Evolutionary conservation across 192 early-diverging fungal genomes (phyloP), one percentile per base, ranked within the genome.

Genomic region (Pilaira anomala): DNA sequence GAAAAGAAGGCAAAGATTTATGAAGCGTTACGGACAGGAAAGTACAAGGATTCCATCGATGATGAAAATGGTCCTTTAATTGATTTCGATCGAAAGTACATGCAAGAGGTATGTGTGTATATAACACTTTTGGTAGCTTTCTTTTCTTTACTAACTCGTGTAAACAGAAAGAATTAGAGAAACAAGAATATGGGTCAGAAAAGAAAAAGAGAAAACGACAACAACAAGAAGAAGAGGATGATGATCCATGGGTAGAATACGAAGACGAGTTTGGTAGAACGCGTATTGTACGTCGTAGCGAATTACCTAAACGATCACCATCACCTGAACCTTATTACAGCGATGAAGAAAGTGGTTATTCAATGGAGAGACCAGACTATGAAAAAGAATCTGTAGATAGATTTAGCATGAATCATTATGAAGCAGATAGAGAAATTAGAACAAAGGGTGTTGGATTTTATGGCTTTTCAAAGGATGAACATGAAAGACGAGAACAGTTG

Each of bases 241-340:
- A 76, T 30, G 88, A 91, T 84, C 86, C 88, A 14, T 88, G 87
- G 86, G 80, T 91, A 0, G 88, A 90, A 29, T 81, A 87, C 53
- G 71, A 79, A 0, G 90, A 91, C 71, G 86, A 90, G 55, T 91
- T 86, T 85, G 90, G 90, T 9, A 67, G 90, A 18, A 83, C 88
- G 30, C 74, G 86, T 19, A 66, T 87, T 1, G 77, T 85, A 13
- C 41, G 66, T 60, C 51, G 22, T 3, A 68, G 66, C 2, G 50
- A 68, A 8, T 3, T 68, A 26, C 66, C 66, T n/a, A 44, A 44
- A 7, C 25, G 66, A 4, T 68, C 66, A 2, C 52, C 60, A 7
- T 55, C 66, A 40, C 66, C 60, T 3, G 40, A 53, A 29, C n/a
- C 28, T 5, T 28, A n/a, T n/a, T n/a, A 39, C 21, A 26, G n/a